Evolutionary conservation across 495 filamentous ascomycete species (phyloP).

Genomic region (Monascus purpureus): DNA sequence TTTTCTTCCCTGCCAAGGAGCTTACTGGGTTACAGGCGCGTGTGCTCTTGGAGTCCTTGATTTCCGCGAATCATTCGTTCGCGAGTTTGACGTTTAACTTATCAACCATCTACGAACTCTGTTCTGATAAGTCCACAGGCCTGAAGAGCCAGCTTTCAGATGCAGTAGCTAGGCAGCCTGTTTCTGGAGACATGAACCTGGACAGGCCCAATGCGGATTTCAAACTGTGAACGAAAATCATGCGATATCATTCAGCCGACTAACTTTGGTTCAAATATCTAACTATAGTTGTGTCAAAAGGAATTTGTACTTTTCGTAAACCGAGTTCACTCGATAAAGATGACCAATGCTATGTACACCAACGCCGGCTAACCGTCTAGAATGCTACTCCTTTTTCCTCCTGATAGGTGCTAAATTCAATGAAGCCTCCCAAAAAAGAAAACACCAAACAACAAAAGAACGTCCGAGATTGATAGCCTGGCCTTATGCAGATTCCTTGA

Average conservation of each 20-base stretch:
- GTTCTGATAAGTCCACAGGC: constrained; percentile 55
- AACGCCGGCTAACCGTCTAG: background rate
- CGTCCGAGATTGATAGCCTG: constrained; percentile 4
- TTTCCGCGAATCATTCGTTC: constrained; percentile 48
- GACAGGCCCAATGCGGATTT: constrained; percentile 64
- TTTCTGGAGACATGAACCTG: constrained; percentile 37
- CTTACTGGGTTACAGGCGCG: constrained; percentile 31
- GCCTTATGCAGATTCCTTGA: constrained; percentile 7
- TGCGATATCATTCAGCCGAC: background rate
- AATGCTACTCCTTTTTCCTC: background rate
- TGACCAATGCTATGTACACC: background rate
- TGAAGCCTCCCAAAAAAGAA: background rate
- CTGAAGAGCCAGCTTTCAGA: constrained; percentile 59
- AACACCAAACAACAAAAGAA: constrained; percentile 2
- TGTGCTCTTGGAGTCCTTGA: constrained; percentile 45
- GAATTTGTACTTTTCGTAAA: too few relatives aligned
- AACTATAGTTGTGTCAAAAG: too few relatives aligned
- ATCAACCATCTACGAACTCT: constrained; percentile 82
- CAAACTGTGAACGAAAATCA: constrained; percentile 47
- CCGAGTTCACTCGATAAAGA: too few relatives aligned
- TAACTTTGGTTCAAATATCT: too few relatives aligned
- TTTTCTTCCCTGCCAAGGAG: background rate
- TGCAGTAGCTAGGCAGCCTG: constrained; percentile 41
- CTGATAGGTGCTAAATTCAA: background rate
- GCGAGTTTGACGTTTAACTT: constrained; percentile 77